A percentile compares a stretch with the other conserved stretches of the same genome.
Evolutionary conservation across 495 filamentous ascomycete genomes (phyloP).

Genomic region (Hypoxylon crocopeplum): DNA sequence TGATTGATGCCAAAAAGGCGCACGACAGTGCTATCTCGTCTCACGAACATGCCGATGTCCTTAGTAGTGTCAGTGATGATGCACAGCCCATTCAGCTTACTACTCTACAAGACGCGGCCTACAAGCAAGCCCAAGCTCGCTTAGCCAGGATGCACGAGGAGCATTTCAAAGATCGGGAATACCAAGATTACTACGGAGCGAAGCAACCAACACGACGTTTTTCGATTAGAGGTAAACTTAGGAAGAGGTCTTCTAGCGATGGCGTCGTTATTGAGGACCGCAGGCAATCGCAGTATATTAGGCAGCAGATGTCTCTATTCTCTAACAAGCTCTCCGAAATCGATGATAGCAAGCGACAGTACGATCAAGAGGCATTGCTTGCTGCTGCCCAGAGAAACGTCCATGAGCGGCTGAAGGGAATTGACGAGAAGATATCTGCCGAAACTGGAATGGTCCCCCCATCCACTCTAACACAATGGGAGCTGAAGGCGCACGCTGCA

Average conservation of each 20-base stretch:
- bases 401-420: slow-evolving; percentile 71
- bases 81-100: slow-evolving; percentile 51
- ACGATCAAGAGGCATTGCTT: slow-evolving; percentile 76
- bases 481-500: slow-evolving; percentile 71
- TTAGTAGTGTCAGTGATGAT: slow-evolving; percentile 44
- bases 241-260: slow-evolving; percentile 74
- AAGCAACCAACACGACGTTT: slow-evolving; percentile 53
- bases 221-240: slow-evolving; percentile 58
- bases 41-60: slow-evolving; percentile 35
- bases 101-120: slow-evolving; percentile 80
- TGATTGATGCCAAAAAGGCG: slow-evolving; percentile 54
- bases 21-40: slow-evolving; percentile 39
- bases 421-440: slow-evolving; percentile 79
- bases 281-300: slow-evolving; percentile 72
- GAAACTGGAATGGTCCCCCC: slow-evolving; percentile 80
- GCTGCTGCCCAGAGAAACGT: slow-evolving; percentile 86
- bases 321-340: slow-evolving; percentile 70
- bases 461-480: slow-evolving; percentile 76
- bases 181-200: slow-evolving; percentile 77
- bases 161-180: slow-evolving; percentile 59
- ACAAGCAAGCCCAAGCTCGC: slow-evolving; percentile 82
- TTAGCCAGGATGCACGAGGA: slow-evolving; percentile 80
- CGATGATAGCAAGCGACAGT: slow-evolving; percentile 74
- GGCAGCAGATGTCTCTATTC: slow-evolving; percentile 80
- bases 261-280: slow-evolving; percentile 69